Base-by-base conservation (phyloP, 176 grass and related monocot species). In the Phyllostachys edulis region DNA sequence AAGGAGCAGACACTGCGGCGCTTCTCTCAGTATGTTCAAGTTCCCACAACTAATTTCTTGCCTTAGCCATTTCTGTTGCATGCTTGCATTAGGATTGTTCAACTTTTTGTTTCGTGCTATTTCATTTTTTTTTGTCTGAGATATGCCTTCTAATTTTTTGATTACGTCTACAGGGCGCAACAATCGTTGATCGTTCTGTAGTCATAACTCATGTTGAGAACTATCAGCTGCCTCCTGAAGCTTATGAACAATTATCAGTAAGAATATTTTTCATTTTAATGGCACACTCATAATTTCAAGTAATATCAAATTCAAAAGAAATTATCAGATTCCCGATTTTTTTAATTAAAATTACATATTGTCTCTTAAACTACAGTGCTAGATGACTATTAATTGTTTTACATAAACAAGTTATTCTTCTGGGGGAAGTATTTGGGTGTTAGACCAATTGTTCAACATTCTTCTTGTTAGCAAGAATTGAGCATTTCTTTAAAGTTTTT, bases 1-100 rank as follows among this genome's bases (percentile, higher is more conserved):
- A 95, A 69, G 96, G 96, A 80, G 96, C 96, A 84, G 93, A 98
- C 2, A 98, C 96, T 78, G 96, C 96, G 85, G 88, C 90, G 40
- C 91, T 98, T 89, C 96, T 98, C 45, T 90, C 96, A 15, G 91
- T 96, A 87, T 63, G 85, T 95, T 77, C 34, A 81, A 86, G 55
- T 74, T 87, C 42, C 23, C 57, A 4, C 59, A 73, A 76, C 56
- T 78, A 14, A 63, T 64, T 74, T 52, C 2, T 82, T 66, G 26
- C 36, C 44, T 46, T 84, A 45, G 15, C 12, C 20, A 57, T 75
- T 62, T 69, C n/a, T 62, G 63, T 24, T 15, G 14, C 24, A 18
- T 63, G 15, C 5, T 50, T 69, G 37, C 42, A 71, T 74, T 73
- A 74, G n/a, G 44, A 72, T 86, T 26, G 12, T 63, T 71, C 37